A percentile compares a stretch with the other conserved stretches of the same genome.
Evolutionary conservation across 257 asterid genomes (phyloP).

Genomic region (Plectranthus barbatus): DNA sequence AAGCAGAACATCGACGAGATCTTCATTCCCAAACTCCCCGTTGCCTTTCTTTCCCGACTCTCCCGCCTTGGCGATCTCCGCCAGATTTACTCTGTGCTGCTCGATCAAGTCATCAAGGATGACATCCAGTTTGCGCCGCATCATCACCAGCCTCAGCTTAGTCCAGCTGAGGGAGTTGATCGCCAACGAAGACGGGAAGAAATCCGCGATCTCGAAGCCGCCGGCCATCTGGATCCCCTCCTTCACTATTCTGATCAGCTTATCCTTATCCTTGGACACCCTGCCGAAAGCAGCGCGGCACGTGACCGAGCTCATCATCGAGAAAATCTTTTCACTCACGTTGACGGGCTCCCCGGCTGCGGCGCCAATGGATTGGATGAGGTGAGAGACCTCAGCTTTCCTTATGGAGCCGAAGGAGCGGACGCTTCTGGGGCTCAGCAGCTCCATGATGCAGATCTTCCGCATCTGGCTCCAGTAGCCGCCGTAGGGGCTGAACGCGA

Average conservation of each 20-base stretch:
- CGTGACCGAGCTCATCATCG: conserved; percentile 5
- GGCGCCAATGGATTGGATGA: neutral
- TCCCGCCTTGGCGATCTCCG: neutral
- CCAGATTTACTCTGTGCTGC: conserved; percentile 7
- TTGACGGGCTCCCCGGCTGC: neutral
- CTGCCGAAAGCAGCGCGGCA: conserved; percentile 21
- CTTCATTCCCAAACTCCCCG: conserved; percentile 20
- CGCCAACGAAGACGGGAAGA: conserved; percentile 8
- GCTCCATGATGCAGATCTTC: no score
- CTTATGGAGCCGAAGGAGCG: conserved; percentile 11
- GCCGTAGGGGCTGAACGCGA: conserved; percentile 11
- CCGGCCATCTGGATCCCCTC: neutral
- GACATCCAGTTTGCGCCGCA: neutral
- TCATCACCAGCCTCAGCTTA: neutral
- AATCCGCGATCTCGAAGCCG: conserved; percentile 13
- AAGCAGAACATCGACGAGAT: conserved; percentile 18
- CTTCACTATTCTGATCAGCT: neutral
- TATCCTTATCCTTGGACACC: neutral
- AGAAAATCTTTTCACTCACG: neutral
- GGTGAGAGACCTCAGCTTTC: conserved; percentile 3
- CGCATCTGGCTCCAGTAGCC: conserved; percentile 25
- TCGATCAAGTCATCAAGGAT: neutral
- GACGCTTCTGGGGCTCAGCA: conserved; percentile 14
- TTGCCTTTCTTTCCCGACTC: neutral
- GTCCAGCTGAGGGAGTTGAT: neutral